These are phyloP conservation scores for Leishmania braziliensis DNA, from an alignment of 208 protist genomes.

Conservation along the genomic window DNA sequence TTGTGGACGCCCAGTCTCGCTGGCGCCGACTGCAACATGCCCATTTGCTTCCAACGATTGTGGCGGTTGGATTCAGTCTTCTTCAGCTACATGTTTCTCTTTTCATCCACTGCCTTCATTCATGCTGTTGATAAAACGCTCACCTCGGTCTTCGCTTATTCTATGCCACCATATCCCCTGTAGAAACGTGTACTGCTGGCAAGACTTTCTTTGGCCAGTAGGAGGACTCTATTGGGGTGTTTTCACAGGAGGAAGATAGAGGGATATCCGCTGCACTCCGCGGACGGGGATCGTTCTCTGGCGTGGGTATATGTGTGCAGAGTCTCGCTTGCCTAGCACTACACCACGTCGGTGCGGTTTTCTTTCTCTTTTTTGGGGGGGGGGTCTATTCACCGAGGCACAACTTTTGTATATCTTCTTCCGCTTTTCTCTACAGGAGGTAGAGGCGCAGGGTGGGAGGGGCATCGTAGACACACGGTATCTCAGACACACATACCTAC, in stretches of 20 bases:
- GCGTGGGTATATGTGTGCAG: background rate
- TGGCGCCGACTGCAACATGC: background rate
- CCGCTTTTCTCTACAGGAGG: background rate
- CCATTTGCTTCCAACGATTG: background rate
- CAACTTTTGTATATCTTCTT: background rate
- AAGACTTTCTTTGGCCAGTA: background rate
- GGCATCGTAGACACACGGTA: background rate
- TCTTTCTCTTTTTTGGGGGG: background rate
- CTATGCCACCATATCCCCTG: background rate
- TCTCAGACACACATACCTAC: background rate
- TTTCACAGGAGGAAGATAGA: background rate
- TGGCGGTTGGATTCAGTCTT: background rate
- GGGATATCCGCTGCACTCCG: background rate
- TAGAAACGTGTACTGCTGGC: background rate
- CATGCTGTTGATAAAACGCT: background rate
- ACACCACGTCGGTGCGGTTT: background rate
- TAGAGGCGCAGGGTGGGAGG: background rate
- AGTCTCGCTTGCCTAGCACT: background rate
- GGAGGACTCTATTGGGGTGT: background rate
- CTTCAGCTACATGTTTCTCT: background rate
- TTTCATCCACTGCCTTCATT: background rate
- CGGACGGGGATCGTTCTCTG: background rate
- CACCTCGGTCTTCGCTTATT: background rate
- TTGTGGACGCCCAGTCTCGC: background rate
- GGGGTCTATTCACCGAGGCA: background rate